These are phyloP conservation scores for Trichopus zeylanicus DNA, from an alignment of 116 monocot species.

Conservation along the genomic window DNA sequence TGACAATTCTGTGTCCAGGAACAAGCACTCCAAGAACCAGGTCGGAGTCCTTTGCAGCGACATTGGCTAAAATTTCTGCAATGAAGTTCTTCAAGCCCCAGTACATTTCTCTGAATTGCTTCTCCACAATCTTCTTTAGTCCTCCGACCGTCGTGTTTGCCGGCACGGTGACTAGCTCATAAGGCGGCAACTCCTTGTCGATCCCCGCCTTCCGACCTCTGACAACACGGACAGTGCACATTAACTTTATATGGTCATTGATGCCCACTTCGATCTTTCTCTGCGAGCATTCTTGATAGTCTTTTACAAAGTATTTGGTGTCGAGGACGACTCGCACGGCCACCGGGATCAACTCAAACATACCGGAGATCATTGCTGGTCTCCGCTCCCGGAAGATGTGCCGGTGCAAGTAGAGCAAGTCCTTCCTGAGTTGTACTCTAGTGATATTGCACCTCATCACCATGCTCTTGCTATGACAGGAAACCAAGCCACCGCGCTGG, in stretches of 20 bases:
- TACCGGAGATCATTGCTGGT: conserved; percentile 10
- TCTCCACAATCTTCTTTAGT: conserved; percentile 46
- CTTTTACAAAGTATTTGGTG: conserved; percentile 62
- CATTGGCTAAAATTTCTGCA: conserved; percentile 26
- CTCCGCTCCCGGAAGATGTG: conserved; percentile 35
- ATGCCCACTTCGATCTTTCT: not conserved
- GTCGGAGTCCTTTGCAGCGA: conserved; percentile 18
- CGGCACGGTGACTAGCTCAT: conserved; percentile 29
- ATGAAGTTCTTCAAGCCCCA: conserved; percentile 49
- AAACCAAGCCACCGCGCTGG: no score
- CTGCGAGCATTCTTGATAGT: conserved; percentile 12
- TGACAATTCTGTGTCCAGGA: conserved; percentile 14
- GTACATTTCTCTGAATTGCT: conserved; percentile 48
- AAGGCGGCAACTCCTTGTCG: conserved; percentile 14
- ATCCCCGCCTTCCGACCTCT: not conserved
- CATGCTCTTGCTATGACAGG: not conserved
- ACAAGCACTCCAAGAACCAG: conserved; percentile 16
- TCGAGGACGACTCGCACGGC: conserved; percentile 62
- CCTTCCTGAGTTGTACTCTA: conserved; percentile 49
- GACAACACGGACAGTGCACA: conserved; percentile 35
- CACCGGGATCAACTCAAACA: conserved; percentile 33
- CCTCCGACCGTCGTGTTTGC: conserved; percentile 37
- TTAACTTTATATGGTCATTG: conserved; percentile 18
- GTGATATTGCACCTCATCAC: conserved; percentile 36
- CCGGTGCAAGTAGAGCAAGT: conserved; percentile 54